These are phyloP conservation scores for Coemansia sp. DNA, from an alignment of 192 early-diverging fungal genomes.

Conservation along the genomic window DNA sequence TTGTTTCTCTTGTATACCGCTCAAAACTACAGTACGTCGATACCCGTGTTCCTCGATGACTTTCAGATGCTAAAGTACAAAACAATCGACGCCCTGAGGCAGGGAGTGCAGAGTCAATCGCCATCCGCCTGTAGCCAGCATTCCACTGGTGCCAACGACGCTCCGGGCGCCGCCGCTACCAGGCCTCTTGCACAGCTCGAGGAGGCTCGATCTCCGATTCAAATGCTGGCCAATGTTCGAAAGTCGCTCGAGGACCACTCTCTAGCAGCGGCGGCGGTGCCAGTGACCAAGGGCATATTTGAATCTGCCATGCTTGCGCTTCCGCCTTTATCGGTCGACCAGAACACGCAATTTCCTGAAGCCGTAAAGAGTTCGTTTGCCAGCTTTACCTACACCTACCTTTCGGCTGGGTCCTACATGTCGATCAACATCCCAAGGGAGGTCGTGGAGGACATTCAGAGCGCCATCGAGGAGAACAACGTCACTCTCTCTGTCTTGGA, in stretches of 20 bases:
- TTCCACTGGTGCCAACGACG: neutral
- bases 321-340: constrained; percentile 23
- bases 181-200: neutral
- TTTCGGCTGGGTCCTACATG: constrained; percentile 31
- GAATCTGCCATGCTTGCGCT: constrained; percentile 43
- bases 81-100: constrained; percentile 33
- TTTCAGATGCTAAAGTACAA: constrained; percentile 47
- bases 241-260: constrained; percentile 23
- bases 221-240: constrained; percentile 9
- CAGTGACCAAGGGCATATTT: constrained; percentile 48
- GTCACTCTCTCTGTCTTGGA: constrained; percentile 44
- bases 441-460: constrained; percentile 26
- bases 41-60: constrained; percentile 39
- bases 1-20: constrained; percentile 30
- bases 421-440: constrained; percentile 38
- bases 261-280: constrained; percentile 11
- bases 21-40: constrained; percentile 30
- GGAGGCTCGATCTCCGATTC: constrained; percentile 3
- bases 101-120: neutral
- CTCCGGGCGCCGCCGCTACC: neutral
- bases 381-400: constrained; percentile 34
- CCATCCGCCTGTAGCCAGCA: neutral
- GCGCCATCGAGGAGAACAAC: constrained; percentile 27
- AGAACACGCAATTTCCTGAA: constrained; percentile 38
- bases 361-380: constrained; percentile 31